Evolutionary conservation across 2,329 filamentous ascomycete species (phyloP), one percentile per base, ranked within the genome.

Genomic region (Corinectria fuckeliana): DNA sequence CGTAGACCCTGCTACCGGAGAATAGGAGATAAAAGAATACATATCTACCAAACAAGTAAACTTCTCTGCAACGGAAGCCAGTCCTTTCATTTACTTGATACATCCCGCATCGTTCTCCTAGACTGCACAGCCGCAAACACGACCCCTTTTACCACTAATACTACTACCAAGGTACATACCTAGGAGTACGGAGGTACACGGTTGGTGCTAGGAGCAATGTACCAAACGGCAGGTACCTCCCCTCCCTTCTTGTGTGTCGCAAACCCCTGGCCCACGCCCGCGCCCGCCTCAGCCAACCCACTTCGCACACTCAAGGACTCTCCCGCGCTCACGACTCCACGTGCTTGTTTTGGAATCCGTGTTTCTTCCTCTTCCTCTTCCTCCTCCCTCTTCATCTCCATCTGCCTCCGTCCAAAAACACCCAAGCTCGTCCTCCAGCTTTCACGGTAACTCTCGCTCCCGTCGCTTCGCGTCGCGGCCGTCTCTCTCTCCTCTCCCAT

Each of bases 41-140:
- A 18, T 23, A 13, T 3, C 25, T 13, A 11, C 11, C 45, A 48
- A 34, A 34, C 48, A 25, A 39, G 30, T 28, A 9, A 13, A 5
- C 21, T 38, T 55, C 32, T 38, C 44, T 14, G 44, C 66, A 51
- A 59, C 57, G 67, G 57, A 56, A 39, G 51, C 36, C 41, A 56
- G 59, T 64, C 68, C 68, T 70, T 69, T 70, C 68, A 70, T 70
- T 70, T 36, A 36, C 18, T 34, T n/a, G n/a, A n/a, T 69, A 50
- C 59, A 57, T 58, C 58, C 53, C 26, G 52, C 25, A 11, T 45
- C 58, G 38, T 48, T 50, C 60, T 52, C 60, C 55, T 51, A 41
- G 49, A 57, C 61, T 69, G 54, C 54, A 50, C 51, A 52, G 56
- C 59, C 39, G 53, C 51, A 44, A 38, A 66, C 48, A 63, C 25